Evolutionary conservation across 2,329 filamentous ascomycete genomes (phyloP), one percentile per base, ranked within the genome.

Genomic region (Penicillium nordicum): DNA sequence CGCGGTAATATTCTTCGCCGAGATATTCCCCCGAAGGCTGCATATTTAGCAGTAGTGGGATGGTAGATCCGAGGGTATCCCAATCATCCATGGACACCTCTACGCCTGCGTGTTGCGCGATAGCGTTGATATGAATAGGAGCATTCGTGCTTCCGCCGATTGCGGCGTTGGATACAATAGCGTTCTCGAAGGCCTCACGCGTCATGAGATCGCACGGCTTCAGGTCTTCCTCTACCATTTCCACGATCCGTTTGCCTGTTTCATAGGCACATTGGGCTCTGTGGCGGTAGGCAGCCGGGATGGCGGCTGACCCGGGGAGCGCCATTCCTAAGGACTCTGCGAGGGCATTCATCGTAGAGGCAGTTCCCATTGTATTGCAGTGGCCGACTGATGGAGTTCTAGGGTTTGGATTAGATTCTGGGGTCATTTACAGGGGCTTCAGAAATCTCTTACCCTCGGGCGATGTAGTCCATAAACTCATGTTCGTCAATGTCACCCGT

Each of bases 101-200:
- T 1, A 84, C 77, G 1, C 80, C 80, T 11, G 82, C 76, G 51
- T 84, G 81, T 57, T 79, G 80, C 2, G 82, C 81, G 23, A 84
- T 76, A 10, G 81, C 82, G 38, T 78, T 80, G 46, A 84, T 69
- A 63, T 84, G 82, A 47, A 84, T 82, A 0, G 81, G 80, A 0
- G 81, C 81, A 58, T 84, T 84, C 4, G 81, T 83, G 59, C 79
- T 82, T 14, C 82, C 82, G 27, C 82, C 82, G 51, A 84, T 82
- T 21, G 81, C 81, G 1, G 79, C 80, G 58, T 82, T 83, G 41
- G 75, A 76, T 6, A 79, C 78, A 29, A 84, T 81, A 7, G 79
- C 80, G 57, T 84, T 84, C 68, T 84, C 81, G 55, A 84, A 84
- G 0, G 82, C 80, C 54, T 78, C 67, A 4, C 80, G 73, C 0